phyloP scores from a whole-genome alignment of 179 eudicot species.

The Silene vulgaris region DNA sequence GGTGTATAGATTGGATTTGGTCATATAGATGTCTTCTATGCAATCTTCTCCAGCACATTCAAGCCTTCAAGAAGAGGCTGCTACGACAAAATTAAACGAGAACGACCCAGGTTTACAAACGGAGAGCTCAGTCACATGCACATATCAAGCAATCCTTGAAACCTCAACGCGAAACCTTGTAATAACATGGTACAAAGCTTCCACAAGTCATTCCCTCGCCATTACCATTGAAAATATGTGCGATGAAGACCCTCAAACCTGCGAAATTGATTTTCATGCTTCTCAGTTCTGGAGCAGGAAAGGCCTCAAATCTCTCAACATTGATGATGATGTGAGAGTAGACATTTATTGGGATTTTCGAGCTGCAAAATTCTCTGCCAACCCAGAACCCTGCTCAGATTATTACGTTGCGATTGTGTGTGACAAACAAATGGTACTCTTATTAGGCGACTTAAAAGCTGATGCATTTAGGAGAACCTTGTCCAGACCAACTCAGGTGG shows the following conservation, averaged over 20 bases:
- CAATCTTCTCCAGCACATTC: not conserved
- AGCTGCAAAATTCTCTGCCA: constrained; percentile 41
- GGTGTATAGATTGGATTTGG: constrained; percentile 6
- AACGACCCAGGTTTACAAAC: not conserved
- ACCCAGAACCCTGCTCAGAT: constrained; percentile 48
- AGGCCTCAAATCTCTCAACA: constrained; percentile 29
- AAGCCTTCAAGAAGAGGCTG: not conserved
- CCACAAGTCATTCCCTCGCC: constrained; percentile 20
- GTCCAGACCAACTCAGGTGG: constrained; percentile 11
- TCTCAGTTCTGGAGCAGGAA: constrained; percentile 31
- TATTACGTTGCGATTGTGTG: constrained; percentile 40
- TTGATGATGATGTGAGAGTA: constrained; percentile 28
- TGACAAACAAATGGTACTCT: constrained; percentile 34
- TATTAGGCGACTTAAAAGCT: constrained; percentile 40
- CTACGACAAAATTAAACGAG: constrained; percentile 12
- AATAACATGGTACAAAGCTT: constrained; percentile 27
- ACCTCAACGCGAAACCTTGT: constrained; percentile 18
- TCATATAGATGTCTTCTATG: constrained; percentile 12
- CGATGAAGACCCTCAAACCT: constrained; percentile 30
- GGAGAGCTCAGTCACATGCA: constrained; percentile 31
- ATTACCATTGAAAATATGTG: constrained; percentile 23
- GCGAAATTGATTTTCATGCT: constrained; percentile 27
- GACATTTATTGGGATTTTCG: constrained; percentile 43
- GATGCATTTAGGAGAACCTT: constrained; percentile 41
- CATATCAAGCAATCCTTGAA: constrained; percentile 22